phyloP scores from a whole-genome alignment of 2,329 filamentous ascomycete genomes.

The Fusarium solani-melongenae region DNA sequence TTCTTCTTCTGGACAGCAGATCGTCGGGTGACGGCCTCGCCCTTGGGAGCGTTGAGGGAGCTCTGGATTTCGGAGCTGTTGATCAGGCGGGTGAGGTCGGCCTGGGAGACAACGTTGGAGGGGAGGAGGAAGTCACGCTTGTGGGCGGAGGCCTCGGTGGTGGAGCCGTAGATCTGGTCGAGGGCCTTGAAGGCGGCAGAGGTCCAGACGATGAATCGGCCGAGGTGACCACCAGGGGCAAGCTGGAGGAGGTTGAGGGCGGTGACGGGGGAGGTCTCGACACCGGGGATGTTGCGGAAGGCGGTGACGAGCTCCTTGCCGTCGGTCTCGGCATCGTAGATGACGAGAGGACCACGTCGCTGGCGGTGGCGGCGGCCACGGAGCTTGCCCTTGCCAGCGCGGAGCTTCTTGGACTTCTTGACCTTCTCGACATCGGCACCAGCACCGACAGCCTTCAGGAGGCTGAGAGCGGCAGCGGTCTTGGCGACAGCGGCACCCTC shows the following conservation, averaged over 20 bases:
- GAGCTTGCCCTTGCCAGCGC: constrained; percentile 99
- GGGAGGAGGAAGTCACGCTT: constrained; percentile 99
- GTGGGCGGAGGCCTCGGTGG: constrained; percentile 86
- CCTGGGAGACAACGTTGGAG: constrained; percentile 90
- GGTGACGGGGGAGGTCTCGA: constrained; percentile 95
- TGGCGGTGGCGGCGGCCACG: constrained; percentile 96
- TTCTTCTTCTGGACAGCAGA: constrained; percentile 99
- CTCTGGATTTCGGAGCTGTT: constrained; percentile 99
- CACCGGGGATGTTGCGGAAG: constrained; percentile 99
- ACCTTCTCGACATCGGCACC: constrained; percentile 94
- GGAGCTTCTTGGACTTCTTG: constrained; percentile 94
- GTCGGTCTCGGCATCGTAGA: constrained; percentile 96
- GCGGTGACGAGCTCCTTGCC: constrained; percentile 93
- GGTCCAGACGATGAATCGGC: constrained; percentile 99
- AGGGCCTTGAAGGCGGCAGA: constrained; percentile 96
- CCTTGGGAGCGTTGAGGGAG: constrained; percentile 92
- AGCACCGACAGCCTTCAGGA: constrained; percentile 92
- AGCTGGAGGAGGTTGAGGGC: constrained; percentile 98
- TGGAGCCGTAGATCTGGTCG: constrained; percentile 96
- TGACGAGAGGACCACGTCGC: constrained; percentile 95
- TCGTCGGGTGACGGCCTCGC: constrained; percentile 90
- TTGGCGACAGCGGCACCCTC: constrained; percentile 82
- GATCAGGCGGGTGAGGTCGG: constrained; percentile 97
- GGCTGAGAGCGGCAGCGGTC: constrained; percentile 86
- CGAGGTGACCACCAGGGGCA: constrained; percentile 97